Percentiles rank a stretch among this genome's conserved stretches.
Conservation (phyloP, 1,284 basidiomycete genomes). For the Trametes polyzona region DNA sequence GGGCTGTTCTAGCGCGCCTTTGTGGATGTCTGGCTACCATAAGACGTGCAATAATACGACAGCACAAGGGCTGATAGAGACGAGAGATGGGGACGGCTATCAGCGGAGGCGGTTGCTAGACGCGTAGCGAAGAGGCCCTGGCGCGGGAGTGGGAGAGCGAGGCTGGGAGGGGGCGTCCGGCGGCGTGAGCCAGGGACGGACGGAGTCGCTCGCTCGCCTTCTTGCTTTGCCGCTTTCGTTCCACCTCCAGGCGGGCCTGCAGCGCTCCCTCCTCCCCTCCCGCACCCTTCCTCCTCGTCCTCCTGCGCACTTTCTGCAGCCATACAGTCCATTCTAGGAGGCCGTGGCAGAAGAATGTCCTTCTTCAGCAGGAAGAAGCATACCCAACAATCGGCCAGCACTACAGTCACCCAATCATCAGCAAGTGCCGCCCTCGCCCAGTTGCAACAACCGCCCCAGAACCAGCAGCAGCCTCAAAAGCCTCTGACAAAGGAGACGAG, state of each 20-base stretch:
- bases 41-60: neutral
- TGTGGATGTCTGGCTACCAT: neutral
- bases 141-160: neutral
- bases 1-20: neutral
- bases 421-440: slow-evolving; percentile 62
- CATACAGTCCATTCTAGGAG: slow-evolving; percentile 61
- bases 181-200: too few species aligned
- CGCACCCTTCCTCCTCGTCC: slow-evolving; percentile 8
- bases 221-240: slow-evolving; percentile 25
- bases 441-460: slow-evolving; percentile 32
- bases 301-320: slow-evolving; percentile 34
- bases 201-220: slow-evolving; percentile 12
- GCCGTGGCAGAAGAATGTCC: slow-evolving; percentile 77
- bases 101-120: slow-evolving; percentile 30
- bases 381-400: slow-evolving; percentile 40
- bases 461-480: slow-evolving; percentile 35
- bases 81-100: slow-evolving; percentile 20
- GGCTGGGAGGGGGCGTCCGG: slow-evolving; percentile 14
- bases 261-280: slow-evolving; percentile 24
- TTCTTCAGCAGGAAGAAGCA: slow-evolving; percentile 88
- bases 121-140: slow-evolving; percentile 20
- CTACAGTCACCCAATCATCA: slow-evolving; percentile 62
- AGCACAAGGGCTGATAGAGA: neutral
- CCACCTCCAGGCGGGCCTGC: slow-evolving; percentile 34
- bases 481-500: slow-evolving; percentile 37